Conservation (phyloP, 108 stramenopile genomes). For the Aurantiochytrium sp. region DNA sequence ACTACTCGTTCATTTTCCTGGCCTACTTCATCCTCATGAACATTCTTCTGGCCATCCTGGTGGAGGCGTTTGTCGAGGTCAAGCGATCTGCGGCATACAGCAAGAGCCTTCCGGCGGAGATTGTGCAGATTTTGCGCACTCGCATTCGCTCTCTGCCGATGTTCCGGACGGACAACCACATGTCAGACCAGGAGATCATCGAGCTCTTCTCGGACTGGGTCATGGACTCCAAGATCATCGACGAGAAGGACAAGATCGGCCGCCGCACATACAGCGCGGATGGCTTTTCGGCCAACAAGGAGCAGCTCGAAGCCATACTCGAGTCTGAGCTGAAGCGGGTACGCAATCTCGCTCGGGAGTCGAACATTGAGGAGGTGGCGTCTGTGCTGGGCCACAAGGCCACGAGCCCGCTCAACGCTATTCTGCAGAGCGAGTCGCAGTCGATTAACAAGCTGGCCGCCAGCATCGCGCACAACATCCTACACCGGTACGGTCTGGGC, state of each 20-base stretch:
- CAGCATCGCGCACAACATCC: neutral
- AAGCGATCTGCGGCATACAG: neutral
- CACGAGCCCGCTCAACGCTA: neutral
- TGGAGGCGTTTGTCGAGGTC: slow-evolving; percentile 22
- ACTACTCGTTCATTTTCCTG: slow-evolving; percentile 25
- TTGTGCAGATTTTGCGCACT: neutral
- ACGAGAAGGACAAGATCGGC: neutral
- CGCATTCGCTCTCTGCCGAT: neutral
- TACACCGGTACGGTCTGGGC: neutral
- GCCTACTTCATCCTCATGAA: slow-evolving; percentile 31
- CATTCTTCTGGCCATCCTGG: slow-evolving; percentile 29
- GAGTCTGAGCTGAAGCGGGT: neutral
- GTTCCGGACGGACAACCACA: neutral
- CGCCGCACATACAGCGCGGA: neutral
- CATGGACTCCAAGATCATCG: neutral
- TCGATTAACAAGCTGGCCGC: neutral
- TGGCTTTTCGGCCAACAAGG: neutral
- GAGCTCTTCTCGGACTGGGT: neutral
- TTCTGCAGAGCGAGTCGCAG: neutral
- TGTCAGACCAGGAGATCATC: neutral
- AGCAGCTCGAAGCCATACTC: neutral
- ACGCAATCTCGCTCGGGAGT: neutral
- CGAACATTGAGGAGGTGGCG: neutral
- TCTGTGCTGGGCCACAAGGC: neutral
- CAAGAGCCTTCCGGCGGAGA: neutral